phyloP scores from a whole-genome alignment of 75 land plant genomes.

The Selaginella tamariscina region DNA sequence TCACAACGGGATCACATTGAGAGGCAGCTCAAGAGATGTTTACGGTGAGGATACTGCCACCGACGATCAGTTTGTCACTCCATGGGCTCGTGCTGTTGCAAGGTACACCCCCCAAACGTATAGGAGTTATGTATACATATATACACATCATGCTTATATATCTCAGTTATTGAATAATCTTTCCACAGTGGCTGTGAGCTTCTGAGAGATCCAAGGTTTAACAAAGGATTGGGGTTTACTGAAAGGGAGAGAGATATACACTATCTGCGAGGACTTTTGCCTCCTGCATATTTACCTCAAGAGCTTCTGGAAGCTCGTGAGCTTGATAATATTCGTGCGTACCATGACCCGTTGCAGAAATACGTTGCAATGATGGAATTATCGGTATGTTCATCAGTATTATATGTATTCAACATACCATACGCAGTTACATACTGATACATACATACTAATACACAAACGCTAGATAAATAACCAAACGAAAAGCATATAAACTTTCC shows the following conservation, averaged over 20 bases:
- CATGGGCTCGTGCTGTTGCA: conserved; percentile 75
- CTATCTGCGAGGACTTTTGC: conserved; percentile 77
- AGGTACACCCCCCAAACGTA: conserved; percentile 39
- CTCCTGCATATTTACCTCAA: conserved; percentile 51
- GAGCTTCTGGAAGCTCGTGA: conserved; percentile 55
- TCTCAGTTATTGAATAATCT: background rate
- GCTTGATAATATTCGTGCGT: background rate
- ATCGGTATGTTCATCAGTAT: background rate
- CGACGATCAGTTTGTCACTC: conserved; percentile 66
- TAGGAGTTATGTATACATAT: no score
- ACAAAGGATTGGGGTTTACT: conserved; percentile 83
- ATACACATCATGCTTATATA: background rate
- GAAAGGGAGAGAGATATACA: conserved; percentile 82
- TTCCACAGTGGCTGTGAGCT: conserved; percentile 54
- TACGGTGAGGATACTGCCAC: conserved; percentile 84
- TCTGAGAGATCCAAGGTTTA: conserved; percentile 73
- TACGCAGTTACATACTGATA: no score
- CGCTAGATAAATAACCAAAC: no score
- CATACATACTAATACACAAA: no score
- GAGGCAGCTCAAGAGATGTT: conserved; percentile 60
- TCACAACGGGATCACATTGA: conserved; percentile 30
- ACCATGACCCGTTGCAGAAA: background rate
- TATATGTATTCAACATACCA: no score
- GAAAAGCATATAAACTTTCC: no score
- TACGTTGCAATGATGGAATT: background rate